A percentile compares a stretch with the other conserved stretches of the same genome.
Conservation (phyloP, 805 yeast genomes). For the Schizosaccharomyces japonicus region DNA sequence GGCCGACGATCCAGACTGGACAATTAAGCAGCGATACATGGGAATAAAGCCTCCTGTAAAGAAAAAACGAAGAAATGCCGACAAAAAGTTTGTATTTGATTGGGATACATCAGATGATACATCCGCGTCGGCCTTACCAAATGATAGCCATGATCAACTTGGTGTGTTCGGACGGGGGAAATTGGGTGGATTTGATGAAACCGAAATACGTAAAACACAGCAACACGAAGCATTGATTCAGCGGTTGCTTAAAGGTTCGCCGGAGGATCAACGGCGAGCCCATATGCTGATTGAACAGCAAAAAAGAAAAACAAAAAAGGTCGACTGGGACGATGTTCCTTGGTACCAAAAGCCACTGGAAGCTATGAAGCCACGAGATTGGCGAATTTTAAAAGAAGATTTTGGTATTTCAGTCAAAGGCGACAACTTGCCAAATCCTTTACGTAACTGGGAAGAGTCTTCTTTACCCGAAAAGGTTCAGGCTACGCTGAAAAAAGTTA, state of each 20-base stretch:
- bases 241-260: conserved; percentile 8
- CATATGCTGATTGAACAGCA: conserved; percentile 11
- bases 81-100: conserved; percentile 32
- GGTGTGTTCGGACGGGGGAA: conserved; percentile 11
- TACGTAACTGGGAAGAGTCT: conserved; percentile 54
- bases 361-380: conserved; percentile 60
- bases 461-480: conserved; percentile 23
- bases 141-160: conserved; percentile 13
- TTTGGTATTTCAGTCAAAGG: conserved; percentile 38
- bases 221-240: conserved; percentile 9
- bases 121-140: conserved; percentile 20
- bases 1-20: conserved; percentile 6
- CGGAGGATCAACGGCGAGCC: conserved; percentile 6
- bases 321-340: conserved; percentile 16
- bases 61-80: conserved; percentile 9
- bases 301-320: conserved; percentile 12
- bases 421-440: conserved; percentile 26
- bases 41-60: conserved; percentile 7
- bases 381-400: conserved; percentile 72
- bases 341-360: conserved; percentile 48
- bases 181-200: conserved; percentile 8
- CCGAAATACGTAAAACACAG: neutral
- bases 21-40: conserved; percentile 7
- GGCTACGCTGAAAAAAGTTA: conserved; percentile 14
- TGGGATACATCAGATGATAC: conserved; percentile 59